A percentile compares a stretch with the other conserved stretches of the same genome.
These are phyloP conservation scores for Erysimum pusillum DNA, from an alignment of 441 rosid species.

Conservation along the genomic window DNA sequence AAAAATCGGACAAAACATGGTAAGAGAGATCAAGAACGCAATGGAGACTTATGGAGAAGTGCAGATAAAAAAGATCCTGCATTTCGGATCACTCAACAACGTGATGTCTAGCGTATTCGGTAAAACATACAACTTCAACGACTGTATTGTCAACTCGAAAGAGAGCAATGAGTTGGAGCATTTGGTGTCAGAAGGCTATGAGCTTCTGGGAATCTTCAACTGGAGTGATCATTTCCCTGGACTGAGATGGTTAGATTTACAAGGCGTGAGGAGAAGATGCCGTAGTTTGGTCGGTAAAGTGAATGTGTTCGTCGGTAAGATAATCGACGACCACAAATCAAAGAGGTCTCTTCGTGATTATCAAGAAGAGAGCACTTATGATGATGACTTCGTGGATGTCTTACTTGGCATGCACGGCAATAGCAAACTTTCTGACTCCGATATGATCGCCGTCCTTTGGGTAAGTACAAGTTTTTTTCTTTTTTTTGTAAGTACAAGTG, in stretches of 20 bases:
- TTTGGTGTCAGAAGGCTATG: conserved; percentile 78
- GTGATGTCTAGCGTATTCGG: conserved; percentile 82
- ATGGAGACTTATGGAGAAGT: conserved; percentile 52
- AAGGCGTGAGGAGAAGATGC: conserved; percentile 75
- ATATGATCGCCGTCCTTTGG: conserved; percentile 49
- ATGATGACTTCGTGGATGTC: conserved; percentile 42
- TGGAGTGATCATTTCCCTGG: conserved; percentile 89
- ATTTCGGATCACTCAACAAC: conserved; percentile 74
- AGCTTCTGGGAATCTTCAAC: conserved; percentile 72
- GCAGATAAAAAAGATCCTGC: conserved; percentile 59
- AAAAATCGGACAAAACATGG: conserved; percentile 33
- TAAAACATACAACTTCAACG: conserved; percentile 57
- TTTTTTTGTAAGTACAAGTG: conserved; percentile 35
- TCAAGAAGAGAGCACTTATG: not conserved
- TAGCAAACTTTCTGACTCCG: conserved; percentile 41
- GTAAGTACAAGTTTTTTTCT: conserved; percentile 12
- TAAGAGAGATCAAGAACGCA: conserved; percentile 47
- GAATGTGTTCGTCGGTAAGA: conserved; percentile 61
- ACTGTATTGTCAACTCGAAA: not conserved
- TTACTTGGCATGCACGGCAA: conserved; percentile 45
- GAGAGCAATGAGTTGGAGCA: conserved; percentile 60
- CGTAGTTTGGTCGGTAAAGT: conserved; percentile 59
- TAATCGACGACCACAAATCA: conserved; percentile 65
- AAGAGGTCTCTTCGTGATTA: conserved; percentile 10
- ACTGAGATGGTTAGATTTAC: conserved; percentile 69